A percentile compares a stretch with the other conserved stretches of the same genome.
Conservation (phyloP, 257 asterid genomes). For the Nicotiana paniculata region DNA sequence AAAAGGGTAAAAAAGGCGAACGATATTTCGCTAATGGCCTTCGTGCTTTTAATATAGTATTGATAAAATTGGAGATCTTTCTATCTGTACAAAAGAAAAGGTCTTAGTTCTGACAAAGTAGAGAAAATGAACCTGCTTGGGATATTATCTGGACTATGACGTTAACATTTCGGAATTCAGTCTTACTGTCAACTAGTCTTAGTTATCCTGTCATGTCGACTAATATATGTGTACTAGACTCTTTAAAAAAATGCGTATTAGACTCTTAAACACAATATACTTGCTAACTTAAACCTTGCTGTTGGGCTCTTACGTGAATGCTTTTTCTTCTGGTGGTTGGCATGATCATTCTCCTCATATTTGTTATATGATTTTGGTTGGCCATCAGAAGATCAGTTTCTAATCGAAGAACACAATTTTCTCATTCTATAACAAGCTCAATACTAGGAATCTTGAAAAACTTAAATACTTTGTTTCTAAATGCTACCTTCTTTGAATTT, state of each 20-base stretch:
- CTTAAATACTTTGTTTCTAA: background rate
- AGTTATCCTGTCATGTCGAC: background rate
- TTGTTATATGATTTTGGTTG: background rate
- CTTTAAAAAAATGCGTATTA: background rate
- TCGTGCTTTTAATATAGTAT: too few species aligned
- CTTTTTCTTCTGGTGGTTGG: background rate
- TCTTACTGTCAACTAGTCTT: background rate
- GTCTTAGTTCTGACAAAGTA: background rate
- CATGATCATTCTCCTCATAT: background rate
- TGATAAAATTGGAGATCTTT: background rate
- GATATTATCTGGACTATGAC: background rate
- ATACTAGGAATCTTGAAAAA: background rate
- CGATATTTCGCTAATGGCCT: too few species aligned
- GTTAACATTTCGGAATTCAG: background rate
- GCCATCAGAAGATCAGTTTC: background rate
- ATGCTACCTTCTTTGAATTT: background rate
- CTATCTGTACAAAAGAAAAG: background rate
- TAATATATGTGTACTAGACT: background rate
- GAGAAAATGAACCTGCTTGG: background rate
- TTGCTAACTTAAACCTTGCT: background rate
- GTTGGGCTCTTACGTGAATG: background rate
- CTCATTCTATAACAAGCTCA: background rate
- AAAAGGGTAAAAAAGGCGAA: too few species aligned
- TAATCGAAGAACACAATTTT: background rate
- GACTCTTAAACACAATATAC: background rate